Base-by-base conservation (phyloP, 1,284 basidiomycete species). In the Papiliotrema terrestris region DNA sequence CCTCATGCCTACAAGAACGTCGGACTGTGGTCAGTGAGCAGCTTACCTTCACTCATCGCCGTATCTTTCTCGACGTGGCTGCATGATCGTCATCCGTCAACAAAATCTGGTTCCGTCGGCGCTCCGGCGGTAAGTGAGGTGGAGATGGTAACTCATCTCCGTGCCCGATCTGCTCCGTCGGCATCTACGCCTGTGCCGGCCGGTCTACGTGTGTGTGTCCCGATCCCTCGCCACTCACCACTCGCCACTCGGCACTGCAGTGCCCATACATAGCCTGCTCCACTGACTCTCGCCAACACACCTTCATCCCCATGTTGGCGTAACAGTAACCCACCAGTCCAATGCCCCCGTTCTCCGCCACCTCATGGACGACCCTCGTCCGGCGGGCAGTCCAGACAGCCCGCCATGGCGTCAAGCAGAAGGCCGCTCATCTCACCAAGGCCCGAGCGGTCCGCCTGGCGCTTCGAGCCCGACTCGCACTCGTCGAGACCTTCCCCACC, bases 341-440 rank as follows among this genome's bases (percentile, higher is more conserved):
- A 36, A 68, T 68, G 66, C 62, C 65, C 17, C 59, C 66, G 20
- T 65, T 66, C 57, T 59, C 60, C 22, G 58, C 62, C 38, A 63
- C 61, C n/a, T 57, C 53, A 13, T 38, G 61, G 39, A 57, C 58
- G 25, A 66, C 65, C 13, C 37, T 63, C 19, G 19, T 66, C 5
- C 59, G 59, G 17, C 59, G 61, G 49, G 57, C 55, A 19, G 55
- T 55, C 8, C 38, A 43, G 14, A 49, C 60, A 2, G 61, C 58
- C 19, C 43, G 52, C n/a, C 60, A 67, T 25, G 56, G n/a, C 52
- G 52, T 32, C 54, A 46, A 20, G 47, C 48, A 23, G 43, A 51
- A 36, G 15, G 35, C 26, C 19, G 22, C 51, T 9, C 20, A 37
- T 39, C 22, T 22, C 20, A 32, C 42, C n/a, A 37, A 26, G 29